These are phyloP conservation scores for Plenodomus tracheiphilus DNA, from an alignment of 2,329 filamentous ascomycete genomes.

Conservation along the genomic window DNA sequence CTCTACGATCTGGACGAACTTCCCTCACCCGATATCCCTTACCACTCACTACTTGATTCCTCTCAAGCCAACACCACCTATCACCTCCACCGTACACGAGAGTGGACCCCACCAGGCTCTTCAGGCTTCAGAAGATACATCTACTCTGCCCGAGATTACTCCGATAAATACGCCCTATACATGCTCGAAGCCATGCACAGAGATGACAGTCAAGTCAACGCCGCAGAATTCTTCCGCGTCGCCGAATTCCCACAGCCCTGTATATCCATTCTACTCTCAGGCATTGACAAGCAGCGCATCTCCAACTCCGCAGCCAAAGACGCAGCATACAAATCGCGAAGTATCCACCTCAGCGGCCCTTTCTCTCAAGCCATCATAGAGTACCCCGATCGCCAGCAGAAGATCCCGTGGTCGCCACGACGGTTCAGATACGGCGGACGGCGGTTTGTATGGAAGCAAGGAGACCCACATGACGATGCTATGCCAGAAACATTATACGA, in stretches of 20 bases:
- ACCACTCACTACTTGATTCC: slow-evolving; percentile 40
- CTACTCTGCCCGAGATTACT: slow-evolving; percentile 42
- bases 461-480: slow-evolving; percentile 52
- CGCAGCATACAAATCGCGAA: slow-evolving; percentile 42
- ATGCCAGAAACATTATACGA: slow-evolving; percentile 46
- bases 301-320: slow-evolving; percentile 25
- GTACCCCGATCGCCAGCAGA: slow-evolving; percentile 42
- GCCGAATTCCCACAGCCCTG: slow-evolving; percentile 39
- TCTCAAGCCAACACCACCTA: slow-evolving; percentile 37
- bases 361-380: slow-evolving; percentile 41
- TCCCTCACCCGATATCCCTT: slow-evolving; percentile 39
- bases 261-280: slow-evolving; percentile 40
- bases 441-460: slow-evolving; percentile 49
- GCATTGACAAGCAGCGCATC: slow-evolving; percentile 38
- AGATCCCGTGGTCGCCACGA: slow-evolving; percentile 45
- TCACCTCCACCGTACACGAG: slow-evolving; percentile 43
- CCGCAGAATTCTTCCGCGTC: slow-evolving; percentile 41
- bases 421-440: slow-evolving; percentile 43
- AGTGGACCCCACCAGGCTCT: slow-evolving; percentile 34
- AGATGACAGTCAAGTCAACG: slow-evolving; percentile 38
- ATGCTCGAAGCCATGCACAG: slow-evolving; percentile 40
- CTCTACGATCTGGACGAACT: slow-evolving; percentile 33
- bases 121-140: slow-evolving; percentile 41
- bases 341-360: slow-evolving; percentile 38
- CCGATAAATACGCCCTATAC: slow-evolving; percentile 42